Percentiles rank a stretch among this genome's conserved stretches.
Conservation (phyloP, 495 filamentous ascomycete species). For the Trichoderma asperelloides region DNA sequence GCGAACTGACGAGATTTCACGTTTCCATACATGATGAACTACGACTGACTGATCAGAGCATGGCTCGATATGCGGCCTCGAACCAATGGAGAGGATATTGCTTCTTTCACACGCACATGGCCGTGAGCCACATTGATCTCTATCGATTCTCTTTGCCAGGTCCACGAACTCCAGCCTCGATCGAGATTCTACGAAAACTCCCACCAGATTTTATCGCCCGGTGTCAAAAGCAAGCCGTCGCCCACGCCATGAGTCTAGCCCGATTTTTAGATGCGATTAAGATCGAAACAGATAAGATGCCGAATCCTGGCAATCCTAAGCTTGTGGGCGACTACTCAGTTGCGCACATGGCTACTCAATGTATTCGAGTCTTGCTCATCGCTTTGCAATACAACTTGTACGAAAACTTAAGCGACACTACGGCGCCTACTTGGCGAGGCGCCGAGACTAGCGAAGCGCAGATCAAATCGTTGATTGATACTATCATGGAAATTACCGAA, state of each 20-base stretch:
- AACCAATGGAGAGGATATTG: conserved; percentile 9
- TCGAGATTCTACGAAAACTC: conserved; percentile 10
- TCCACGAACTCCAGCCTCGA: conserved; percentile 8
- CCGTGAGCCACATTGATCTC: conserved; percentile 15
- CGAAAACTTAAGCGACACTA: conserved; percentile 8
- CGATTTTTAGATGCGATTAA: conserved; percentile 10
- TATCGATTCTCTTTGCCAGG: conserved; percentile 13
- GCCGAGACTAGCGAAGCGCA: background rate
- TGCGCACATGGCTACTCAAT: conserved; percentile 10
- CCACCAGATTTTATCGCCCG: conserved; percentile 11
- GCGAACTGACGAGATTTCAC: conserved; percentile 9
- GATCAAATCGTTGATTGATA: conserved; percentile 1
- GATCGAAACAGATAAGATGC: conserved; percentile 1
- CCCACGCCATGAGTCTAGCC: conserved; percentile 11
- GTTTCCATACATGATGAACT: conserved; percentile 12
- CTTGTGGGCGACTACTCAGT: conserved; percentile 9
- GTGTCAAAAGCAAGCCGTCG: conserved; percentile 12
- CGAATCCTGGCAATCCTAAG: background rate
- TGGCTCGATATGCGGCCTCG: conserved; percentile 6
- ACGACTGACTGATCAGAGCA: conserved; percentile 12
- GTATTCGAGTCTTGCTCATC: conserved; percentile 9
- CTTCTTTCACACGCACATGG: conserved; percentile 15
- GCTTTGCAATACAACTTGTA: conserved; percentile 11
- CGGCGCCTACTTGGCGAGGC: conserved; percentile 10
- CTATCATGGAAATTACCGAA: background rate